These are phyloP conservation scores for Sclerotinia nivalis DNA, from an alignment of 2,329 filamentous ascomycete genomes.

Conservation along the genomic window DNA sequence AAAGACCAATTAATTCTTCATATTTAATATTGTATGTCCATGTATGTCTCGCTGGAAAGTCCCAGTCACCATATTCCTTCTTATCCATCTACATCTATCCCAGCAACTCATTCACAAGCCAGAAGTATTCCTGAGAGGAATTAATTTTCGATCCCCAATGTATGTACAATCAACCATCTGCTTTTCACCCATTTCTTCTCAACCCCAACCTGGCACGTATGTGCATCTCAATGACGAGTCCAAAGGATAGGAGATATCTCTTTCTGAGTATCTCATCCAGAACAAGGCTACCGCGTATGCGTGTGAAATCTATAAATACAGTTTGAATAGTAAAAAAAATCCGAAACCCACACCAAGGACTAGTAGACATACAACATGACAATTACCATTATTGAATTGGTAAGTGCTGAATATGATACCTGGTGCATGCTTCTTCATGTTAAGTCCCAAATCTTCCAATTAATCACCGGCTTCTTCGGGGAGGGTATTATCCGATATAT, in stretches of 20 bases:
- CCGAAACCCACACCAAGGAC: background rate
- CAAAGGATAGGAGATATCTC: slow-evolving; percentile 6
- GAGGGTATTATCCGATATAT: slow-evolving; percentile 21
- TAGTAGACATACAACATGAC: background rate
- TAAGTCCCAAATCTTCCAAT: slow-evolving; percentile 6
- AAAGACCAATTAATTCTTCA: background rate
- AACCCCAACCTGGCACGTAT: background rate
- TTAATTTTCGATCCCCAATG: slow-evolving; percentile 1
- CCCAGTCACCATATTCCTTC: slow-evolving; percentile 4
- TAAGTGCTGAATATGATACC: background rate
- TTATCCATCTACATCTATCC: slow-evolving; percentile 14
- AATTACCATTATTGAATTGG: background rate
- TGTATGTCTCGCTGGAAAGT: slow-evolving; percentile 8
- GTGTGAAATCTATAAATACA: slow-evolving; percentile 24
- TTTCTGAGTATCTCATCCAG: slow-evolving; percentile 18
- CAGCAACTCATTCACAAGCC: slow-evolving; percentile 16
- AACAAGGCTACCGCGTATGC: slow-evolving; percentile 13
- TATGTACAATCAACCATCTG: slow-evolving; percentile 15
- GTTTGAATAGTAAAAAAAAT: slow-evolving; percentile 12
- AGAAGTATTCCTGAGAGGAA: slow-evolving; percentile 4
- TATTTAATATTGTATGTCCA: slow-evolving; percentile 19
- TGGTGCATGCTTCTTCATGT: background rate
- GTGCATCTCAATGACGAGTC: slow-evolving; percentile 7
- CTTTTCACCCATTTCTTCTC: background rate
- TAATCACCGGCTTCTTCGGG: slow-evolving; percentile 10